These are phyloP conservation scores for Pseudogymnoascus sp. DNA, from an alignment of 2,329 filamentous ascomycete genomes.

Conservation along the genomic window DNA sequence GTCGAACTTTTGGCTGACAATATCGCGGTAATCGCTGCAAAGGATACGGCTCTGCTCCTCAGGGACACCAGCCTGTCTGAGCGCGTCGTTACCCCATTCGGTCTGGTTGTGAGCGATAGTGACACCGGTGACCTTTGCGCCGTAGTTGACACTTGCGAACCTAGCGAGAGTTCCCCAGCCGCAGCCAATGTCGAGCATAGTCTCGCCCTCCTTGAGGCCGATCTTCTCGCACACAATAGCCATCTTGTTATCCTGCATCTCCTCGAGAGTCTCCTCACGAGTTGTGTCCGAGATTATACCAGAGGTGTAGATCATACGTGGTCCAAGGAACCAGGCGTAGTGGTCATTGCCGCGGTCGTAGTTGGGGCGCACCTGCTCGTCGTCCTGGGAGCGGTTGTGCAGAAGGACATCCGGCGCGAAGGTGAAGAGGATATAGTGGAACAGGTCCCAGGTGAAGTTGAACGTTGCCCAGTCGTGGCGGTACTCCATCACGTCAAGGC, in stretches of 20 bases:
- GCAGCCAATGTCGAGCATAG: slow-evolving; percentile 59
- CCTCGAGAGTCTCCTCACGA: slow-evolving; percentile 28
- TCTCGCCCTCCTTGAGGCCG: slow-evolving; percentile 51
- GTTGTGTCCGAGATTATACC: slow-evolving; percentile 27
- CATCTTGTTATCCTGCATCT: slow-evolving; percentile 45
- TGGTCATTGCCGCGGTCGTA: slow-evolving; percentile 30
- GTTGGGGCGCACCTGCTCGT: slow-evolving; percentile 29
- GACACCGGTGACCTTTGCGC: slow-evolving; percentile 66
- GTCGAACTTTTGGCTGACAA: slow-evolving; percentile 53
- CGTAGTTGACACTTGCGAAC: slow-evolving; percentile 65
- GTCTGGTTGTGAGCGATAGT: slow-evolving; percentile 66
- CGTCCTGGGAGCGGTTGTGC: slow-evolving; percentile 27
- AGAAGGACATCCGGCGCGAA: slow-evolving; percentile 26
- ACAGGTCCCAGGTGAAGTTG: slow-evolving; percentile 26
- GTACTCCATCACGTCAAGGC: slow-evolving; percentile 29
- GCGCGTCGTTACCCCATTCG: slow-evolving; percentile 61
- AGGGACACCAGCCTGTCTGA: slow-evolving; percentile 51
- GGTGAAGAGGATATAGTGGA: slow-evolving; percentile 27
- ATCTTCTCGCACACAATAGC: slow-evolving; percentile 62
- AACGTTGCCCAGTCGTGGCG: slow-evolving; percentile 31
- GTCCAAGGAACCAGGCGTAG: slow-evolving; percentile 31
- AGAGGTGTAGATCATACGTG: slow-evolving; percentile 31
- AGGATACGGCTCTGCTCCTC: slow-evolving; percentile 58
- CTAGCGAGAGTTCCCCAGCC: slow-evolving; percentile 64
- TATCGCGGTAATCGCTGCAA: slow-evolving; percentile 65